A percentile compares a stretch with the other conserved stretches of the same genome.
These are phyloP conservation scores for Backusella mclennaniae DNA, from an alignment of 192 early-diverging fungal species.

Conservation along the genomic window DNA sequence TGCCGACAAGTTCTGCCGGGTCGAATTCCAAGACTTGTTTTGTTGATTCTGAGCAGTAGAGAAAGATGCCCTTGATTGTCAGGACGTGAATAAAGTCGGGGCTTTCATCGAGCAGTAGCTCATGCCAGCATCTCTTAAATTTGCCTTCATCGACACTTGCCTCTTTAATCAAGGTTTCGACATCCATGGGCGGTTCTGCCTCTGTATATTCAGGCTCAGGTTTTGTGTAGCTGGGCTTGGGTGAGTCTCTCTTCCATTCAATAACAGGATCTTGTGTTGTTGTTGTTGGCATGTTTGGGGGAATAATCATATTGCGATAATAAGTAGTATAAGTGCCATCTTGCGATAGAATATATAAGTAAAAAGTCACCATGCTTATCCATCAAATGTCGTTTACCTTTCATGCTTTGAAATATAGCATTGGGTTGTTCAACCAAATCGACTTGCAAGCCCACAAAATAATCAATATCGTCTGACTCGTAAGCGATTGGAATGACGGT, in stretches of 20 bases:
- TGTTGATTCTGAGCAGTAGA: slow-evolving; percentile 53
- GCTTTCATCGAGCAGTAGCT: slow-evolving; percentile 50
- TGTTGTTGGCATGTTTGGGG: slow-evolving; percentile 26
- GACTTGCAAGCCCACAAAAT: slow-evolving; percentile 67
- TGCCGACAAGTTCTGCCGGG: slow-evolving; percentile 57
- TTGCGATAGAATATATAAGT: neutral
- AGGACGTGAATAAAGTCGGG: slow-evolving; percentile 66
- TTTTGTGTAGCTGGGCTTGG: neutral
- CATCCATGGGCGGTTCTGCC: slow-evolving; percentile 2
- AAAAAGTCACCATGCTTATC: neutral
- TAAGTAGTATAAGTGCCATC: slow-evolving; percentile 57
- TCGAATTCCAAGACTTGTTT: slow-evolving; percentile 54
- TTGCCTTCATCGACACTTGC: slow-evolving; percentile 37
- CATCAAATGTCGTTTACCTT: slow-evolving; percentile 12
- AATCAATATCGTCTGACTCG: slow-evolving; percentile 51
- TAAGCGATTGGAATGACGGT: slow-evolving; percentile 60
- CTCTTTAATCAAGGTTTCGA: slow-evolving; percentile 28
- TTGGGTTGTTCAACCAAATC: slow-evolving; percentile 73
- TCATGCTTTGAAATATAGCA: slow-evolving; percentile 61
- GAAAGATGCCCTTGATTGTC: slow-evolving; percentile 64
- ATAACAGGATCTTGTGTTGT: neutral
- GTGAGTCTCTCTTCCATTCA: slow-evolving; percentile 16
- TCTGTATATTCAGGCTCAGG: neutral
- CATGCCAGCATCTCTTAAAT: slow-evolving; percentile 35
- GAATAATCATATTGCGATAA: slow-evolving; percentile 43